A percentile compares a stretch with the other conserved stretches of the same genome.
Evolutionary conservation across 2,329 filamentous ascomycete species (phyloP).

Genomic region (Albifimbria verrucaria): DNA sequence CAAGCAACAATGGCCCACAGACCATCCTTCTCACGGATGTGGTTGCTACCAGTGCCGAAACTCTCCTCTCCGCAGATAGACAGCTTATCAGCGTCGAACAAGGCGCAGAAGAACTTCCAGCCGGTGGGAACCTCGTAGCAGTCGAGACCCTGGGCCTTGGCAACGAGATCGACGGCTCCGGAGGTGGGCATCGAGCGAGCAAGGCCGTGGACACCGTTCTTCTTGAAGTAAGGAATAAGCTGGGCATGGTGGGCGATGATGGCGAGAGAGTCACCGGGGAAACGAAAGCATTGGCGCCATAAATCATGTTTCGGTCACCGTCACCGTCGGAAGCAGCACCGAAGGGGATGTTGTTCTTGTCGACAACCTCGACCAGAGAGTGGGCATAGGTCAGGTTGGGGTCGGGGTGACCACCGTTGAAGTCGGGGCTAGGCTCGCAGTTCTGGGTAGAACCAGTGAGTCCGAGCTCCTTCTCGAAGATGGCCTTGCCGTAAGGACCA

Average conservation of each 20-base stretch:
- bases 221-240: slow-evolving; percentile 97
- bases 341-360: slow-evolving; percentile 89
- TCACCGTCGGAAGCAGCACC: slow-evolving; percentile 96
- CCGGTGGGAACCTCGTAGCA: slow-evolving; percentile 97
- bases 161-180: slow-evolving; percentile 90
- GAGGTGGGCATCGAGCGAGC: slow-evolving; percentile 98
- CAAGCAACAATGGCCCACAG: slow-evolving; percentile 96
- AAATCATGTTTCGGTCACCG: slow-evolving; percentile 99
- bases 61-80: slow-evolving; percentile 99
- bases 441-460: slow-evolving; percentile 79
- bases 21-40: slow-evolving; percentile 98
- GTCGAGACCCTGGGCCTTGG: slow-evolving; percentile 86
- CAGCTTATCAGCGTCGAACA: slow-evolving; percentile 92
- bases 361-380: slow-evolving; percentile 88
- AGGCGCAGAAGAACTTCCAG: slow-evolving; percentile 98
- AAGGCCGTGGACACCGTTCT: slow-evolving; percentile 91
- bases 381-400: slow-evolving; percentile 97
- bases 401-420: slow-evolving; percentile 95
- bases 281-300: slow-evolving; percentile 93
- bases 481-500: slow-evolving; percentile 88
- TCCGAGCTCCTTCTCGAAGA: slow-evolving; percentile 92
- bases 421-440: slow-evolving; percentile 88
- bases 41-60: slow-evolving; percentile 96
- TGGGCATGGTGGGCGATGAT: slow-evolving; percentile 98
- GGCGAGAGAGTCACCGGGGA: slow-evolving; percentile 96